These are phyloP conservation scores for Candida neerlandica DNA, from an alignment of 1,139 yeast species.

Conservation along the genomic window DNA sequence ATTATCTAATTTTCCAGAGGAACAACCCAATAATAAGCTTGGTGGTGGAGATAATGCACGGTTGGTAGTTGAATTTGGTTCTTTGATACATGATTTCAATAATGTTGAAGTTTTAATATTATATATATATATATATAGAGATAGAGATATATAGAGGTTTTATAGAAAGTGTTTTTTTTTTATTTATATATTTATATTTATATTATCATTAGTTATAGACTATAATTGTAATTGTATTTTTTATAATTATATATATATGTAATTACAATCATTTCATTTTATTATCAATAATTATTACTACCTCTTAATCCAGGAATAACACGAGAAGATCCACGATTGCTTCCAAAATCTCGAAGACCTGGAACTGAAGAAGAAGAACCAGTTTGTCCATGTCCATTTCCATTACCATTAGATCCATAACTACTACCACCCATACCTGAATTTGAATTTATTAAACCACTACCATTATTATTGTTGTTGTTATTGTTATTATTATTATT, in stretches of 20 bases:
- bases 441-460: neutral
- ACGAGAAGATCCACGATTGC: neutral
- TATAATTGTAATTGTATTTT: neutral
- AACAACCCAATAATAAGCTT: constrained; percentile 82
- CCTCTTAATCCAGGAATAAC: constrained; percentile 11
- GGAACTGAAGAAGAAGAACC: neutral
- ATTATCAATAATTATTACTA: neutral
- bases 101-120: constrained; percentile 41
- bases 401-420: neutral
- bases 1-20: constrained; percentile 70
- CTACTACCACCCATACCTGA: neutral
- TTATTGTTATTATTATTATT: no score
- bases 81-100: constrained; percentile 21
- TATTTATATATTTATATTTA: neutral
- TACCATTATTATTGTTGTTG: neutral
- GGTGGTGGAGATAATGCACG: constrained; percentile 48
- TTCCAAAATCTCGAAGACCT: neutral
- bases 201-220: neutral
- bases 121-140: neutral
- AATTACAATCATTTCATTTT: neutral
- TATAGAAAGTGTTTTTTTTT: constrained; percentile 5
- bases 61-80: neutral
- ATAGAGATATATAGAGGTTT: constrained; percentile 2
- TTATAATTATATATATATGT: constrained; percentile 1
- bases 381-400: neutral